Conservation (phyloP, 83 land plant genomes). For the Picea abies region DNA sequence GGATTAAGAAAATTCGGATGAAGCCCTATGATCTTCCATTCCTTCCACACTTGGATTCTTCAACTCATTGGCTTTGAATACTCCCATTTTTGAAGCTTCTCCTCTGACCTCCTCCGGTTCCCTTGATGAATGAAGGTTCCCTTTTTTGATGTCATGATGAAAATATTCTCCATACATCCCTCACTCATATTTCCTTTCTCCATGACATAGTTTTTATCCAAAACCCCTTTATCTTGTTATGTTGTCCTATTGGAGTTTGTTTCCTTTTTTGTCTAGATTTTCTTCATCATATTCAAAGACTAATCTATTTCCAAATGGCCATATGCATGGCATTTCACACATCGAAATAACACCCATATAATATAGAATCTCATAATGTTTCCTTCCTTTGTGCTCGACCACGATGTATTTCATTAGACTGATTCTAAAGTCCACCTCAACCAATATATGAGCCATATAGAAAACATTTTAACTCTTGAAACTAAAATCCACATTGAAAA, state of each 20-base stretch:
- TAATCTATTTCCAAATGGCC: not conserved
- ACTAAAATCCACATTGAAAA: not conserved
- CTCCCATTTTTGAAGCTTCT: not conserved
- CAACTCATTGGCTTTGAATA: too few species aligned
- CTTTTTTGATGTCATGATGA: too few species aligned
- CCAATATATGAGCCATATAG: not conserved
- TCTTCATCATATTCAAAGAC: not conserved
- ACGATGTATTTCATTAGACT: not conserved
- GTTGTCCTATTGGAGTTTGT: not conserved
- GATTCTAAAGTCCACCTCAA: not conserved
- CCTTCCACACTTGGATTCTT: too few species aligned
- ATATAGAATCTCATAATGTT: not conserved
- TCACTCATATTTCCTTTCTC: not conserved
- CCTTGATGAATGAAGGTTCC: too few species aligned
- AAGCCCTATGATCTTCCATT: too few species aligned
- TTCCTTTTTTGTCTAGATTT: not conserved
- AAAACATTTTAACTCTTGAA: not conserved
- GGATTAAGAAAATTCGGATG: too few species aligned
- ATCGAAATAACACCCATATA: not conserved
- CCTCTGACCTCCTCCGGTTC: not conserved
- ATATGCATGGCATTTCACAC: not conserved
- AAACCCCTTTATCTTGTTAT: not conserved
- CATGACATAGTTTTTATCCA: too few species aligned
- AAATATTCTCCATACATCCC: not conserved
- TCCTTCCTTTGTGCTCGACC: not conserved